Conservation (phyloP, 257 asterid species). For the Ehretia macrophylla region DNA sequence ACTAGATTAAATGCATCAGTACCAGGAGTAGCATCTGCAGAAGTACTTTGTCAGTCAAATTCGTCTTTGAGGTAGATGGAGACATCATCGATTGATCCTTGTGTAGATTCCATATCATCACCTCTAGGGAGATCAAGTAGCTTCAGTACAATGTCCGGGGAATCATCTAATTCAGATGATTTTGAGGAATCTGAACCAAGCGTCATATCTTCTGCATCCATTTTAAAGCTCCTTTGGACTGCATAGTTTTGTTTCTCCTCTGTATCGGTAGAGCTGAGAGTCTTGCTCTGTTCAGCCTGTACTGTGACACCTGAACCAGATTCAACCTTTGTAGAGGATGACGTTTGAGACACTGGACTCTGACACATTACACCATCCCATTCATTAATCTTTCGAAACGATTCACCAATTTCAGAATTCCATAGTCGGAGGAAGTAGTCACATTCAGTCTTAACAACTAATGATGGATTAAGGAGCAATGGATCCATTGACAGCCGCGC, state of each 20-base stretch:
- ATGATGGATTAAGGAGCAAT: constrained; percentile 13
- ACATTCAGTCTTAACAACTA: constrained; percentile 12
- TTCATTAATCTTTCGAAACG: constrained; percentile 36
- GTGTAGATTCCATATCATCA: constrained; percentile 41
- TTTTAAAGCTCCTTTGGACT: constrained; percentile 14
- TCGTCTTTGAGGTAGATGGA: constrained; percentile 29
- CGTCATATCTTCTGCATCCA: constrained; percentile 20
- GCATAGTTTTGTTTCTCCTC: constrained; percentile 15
- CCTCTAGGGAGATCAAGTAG: constrained; percentile 39
- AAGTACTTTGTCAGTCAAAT: neutral
- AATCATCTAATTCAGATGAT: constrained; percentile 34
- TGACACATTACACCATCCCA: constrained; percentile 19
- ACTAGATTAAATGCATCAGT: neutral
- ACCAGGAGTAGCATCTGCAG: neutral
- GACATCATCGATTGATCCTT: constrained; percentile 22
- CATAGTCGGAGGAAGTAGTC: constrained; percentile 55
- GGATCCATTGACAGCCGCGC: constrained; percentile 24
- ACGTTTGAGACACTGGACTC: constrained; percentile 42
- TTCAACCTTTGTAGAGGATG: constrained; percentile 42
- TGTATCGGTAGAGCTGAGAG: constrained; percentile 8
- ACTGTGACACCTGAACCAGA: constrained; percentile 27
- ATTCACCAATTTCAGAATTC: constrained; percentile 59
- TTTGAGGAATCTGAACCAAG: constrained; percentile 29
- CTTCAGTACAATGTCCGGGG: constrained; percentile 32
- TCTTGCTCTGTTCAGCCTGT: constrained; percentile 15